Evolutionary conservation across 306 rosid species (phyloP).

Genomic region (Dalbergia cochinchinensis): DNA sequence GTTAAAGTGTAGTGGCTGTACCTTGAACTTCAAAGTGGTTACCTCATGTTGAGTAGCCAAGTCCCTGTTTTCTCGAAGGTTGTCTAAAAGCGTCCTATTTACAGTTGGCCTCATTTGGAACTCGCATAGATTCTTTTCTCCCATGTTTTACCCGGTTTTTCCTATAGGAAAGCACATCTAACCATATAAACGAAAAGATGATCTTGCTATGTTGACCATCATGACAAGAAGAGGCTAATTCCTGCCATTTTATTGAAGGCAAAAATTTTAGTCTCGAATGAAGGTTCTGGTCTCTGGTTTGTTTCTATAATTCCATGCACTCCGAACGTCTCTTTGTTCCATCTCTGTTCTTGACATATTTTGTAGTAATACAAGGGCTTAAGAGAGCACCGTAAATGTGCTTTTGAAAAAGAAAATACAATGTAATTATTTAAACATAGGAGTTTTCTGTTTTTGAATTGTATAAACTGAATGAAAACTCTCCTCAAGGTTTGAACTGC

Average conservation of each 20-base stretch:
- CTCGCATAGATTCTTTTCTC: too few relatives aligned
- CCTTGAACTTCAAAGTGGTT: constrained; percentile 3
- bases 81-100: neutral
- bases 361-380: too few relatives aligned
- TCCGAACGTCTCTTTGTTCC: neutral
- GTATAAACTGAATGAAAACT: neutral
- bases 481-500: neutral
- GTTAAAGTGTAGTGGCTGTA: neutral
- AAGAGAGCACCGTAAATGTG: neutral
- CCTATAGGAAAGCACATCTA: too few relatives aligned
- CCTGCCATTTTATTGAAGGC: neutral
- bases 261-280: neutral
- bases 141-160: too few relatives aligned
- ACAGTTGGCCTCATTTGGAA: too few relatives aligned
- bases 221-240: constrained; percentile 4
- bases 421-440: neutral
- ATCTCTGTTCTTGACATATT: too few relatives aligned
- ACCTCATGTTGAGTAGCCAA: constrained; percentile 18
- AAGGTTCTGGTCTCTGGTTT: neutral
- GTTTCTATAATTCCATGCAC: neutral
- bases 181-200: neutral
- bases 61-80: constrained; percentile 10
- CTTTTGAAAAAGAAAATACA: neutral
- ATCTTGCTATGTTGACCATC: neutral
- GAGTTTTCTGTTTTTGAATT: neutral